Evolutionary conservation across 805 yeast genomes (phyloP), one percentile per base, ranked within the genome.

Genomic region (Cyberlindnera samutprakarnensis): DNA sequence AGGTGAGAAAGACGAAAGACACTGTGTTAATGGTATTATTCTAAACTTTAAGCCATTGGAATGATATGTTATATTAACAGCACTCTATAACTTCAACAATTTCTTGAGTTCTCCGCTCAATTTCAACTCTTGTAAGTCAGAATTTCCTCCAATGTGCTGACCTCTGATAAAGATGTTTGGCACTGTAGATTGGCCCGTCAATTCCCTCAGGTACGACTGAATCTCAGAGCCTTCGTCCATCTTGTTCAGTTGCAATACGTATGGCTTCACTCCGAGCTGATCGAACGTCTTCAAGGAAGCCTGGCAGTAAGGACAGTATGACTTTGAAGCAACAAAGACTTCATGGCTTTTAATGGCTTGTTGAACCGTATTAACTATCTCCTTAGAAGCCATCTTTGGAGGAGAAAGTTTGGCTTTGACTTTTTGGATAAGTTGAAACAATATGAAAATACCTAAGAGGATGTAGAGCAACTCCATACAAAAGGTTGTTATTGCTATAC

Each of bases 131-230:
- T 87, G 94, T 43, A 90, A 65, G 47, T 85, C 95, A 24, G 88
- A 78, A 71, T 87, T 85, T 41, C 98, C 98, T 39, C 98, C 98
- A 51, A 90, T 75, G 66, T 87, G 96, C 62, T 88, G 71, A 39
- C 95, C 96, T 29, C 69, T 77, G 56, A 90, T 86, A 64, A 81
- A 90, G 47, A 90, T 72, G 57, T 82, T 87, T 41, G 98, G 98
- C 41, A 90, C 97, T 24, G 96, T 86, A 46, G 77, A 72, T 68
- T 90, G 97, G 38, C 94, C 92, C 24, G 94, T 83, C 38, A 86
- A 59, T 54, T 80, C 75, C 32, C 55, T 57, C 39, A 90, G 68
- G 44, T 94, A 94, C 30, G 64, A 78, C 64, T 88, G 96, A 46
- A 87, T 73, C 20, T 78, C 88, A 29, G 64, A 61, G 36, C 96